phyloP scores from a whole-genome alignment of 352 stramenopile species.

The Phytopythium montanum region DNA sequence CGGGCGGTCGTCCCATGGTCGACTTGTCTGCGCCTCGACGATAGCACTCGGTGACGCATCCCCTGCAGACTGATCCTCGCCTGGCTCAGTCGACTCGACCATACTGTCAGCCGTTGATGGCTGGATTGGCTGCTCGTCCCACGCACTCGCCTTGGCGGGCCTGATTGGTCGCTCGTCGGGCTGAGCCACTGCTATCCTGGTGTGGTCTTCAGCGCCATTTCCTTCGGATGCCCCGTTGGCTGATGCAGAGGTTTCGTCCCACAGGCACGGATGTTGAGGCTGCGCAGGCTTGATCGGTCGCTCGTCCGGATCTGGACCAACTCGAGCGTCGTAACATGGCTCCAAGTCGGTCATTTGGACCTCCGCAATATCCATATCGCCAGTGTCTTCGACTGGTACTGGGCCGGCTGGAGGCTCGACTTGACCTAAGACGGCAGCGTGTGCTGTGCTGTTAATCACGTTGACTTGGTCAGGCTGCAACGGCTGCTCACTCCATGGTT shows the following conservation, averaged over 20 bases:
- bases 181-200: neutral
- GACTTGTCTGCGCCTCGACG: neutral
- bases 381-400: neutral
- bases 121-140: neutral
- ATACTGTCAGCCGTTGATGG: neutral
- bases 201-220: neutral
- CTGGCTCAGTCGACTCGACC: neutral
- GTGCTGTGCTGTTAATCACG: neutral
- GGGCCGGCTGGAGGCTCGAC: neutral
- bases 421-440: neutral
- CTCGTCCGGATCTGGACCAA: constrained; percentile 9
- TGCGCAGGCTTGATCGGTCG: constrained; percentile 11
- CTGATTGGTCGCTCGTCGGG: constrained; percentile 2
- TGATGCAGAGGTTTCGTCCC: constrained; percentile 1
- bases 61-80: neutral
- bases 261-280: neutral
- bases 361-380: neutral
- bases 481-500: constrained; percentile 9
- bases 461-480: constrained; percentile 8
- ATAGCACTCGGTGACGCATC: too few relatives aligned
- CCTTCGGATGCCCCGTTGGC: neutral
- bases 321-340: neutral
- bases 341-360: neutral
- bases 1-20: neutral
- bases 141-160: neutral